Conservation (phyloP, 768 basidiomycete species). For the Tephrocybe rancida region DNA sequence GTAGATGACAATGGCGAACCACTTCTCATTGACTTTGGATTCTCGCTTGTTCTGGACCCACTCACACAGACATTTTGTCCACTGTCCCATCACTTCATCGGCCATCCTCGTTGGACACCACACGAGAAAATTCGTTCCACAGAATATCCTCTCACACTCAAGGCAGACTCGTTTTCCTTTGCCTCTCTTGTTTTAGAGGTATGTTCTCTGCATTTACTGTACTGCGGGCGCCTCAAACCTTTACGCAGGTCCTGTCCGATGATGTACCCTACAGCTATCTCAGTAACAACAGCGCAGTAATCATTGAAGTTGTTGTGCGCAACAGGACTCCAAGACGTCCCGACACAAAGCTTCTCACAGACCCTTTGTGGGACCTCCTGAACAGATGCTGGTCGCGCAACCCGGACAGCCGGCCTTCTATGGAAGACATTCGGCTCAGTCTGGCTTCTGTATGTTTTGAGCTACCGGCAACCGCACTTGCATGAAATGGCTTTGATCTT, state of each 20-base stretch:
- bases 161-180: constrained; percentile 18
- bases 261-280: constrained; percentile 14
- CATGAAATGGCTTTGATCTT: not conserved
- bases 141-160: constrained; percentile 14
- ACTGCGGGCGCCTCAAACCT: not conserved
- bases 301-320: constrained; percentile 16
- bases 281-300: constrained; percentile 14
- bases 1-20: constrained; percentile 15
- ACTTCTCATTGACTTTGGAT: constrained; percentile 15
- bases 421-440: constrained; percentile 9
- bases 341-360: constrained; percentile 7
- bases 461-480: not conserved
- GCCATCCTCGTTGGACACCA: constrained; percentile 16
- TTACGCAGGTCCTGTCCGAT: constrained; percentile 13
- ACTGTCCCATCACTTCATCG: not conserved
- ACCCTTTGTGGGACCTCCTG: constrained; percentile 16
- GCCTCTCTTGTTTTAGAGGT: constrained; percentile 18
- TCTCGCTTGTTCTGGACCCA: constrained; percentile 2
- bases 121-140: constrained; percentile 9
- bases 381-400: constrained; percentile 9
- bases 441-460: not conserved
- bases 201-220: not conserved
- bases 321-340: constrained; percentile 18
- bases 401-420: constrained; percentile 13
- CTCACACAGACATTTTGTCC: constrained; percentile 2